Evolutionary conservation across 176 grass and related monocot species (phyloP), one percentile per base, ranked within the genome.

Genomic region (Elymus sibiricus): DNA sequence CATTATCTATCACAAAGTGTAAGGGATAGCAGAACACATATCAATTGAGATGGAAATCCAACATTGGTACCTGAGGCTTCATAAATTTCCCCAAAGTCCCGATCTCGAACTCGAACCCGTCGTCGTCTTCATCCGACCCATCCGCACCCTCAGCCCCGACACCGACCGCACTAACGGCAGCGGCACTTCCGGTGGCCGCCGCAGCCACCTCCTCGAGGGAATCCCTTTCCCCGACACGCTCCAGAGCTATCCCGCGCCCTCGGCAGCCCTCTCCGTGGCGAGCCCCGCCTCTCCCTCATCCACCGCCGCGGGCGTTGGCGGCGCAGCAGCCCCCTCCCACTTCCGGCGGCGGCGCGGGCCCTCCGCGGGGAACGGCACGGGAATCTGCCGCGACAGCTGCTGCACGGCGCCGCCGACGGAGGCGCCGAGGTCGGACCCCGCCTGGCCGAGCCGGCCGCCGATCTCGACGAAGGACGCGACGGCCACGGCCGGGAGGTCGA

Each of bases 391-490:
- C 87, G 87, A 91, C 32, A 98, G 77, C 32, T 95, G 96, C 83
- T 91, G 97, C 47, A 96, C 88, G 21, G 93, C 87, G 40, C 83
- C 90, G 76, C 89, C 89, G 70, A 96, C 78, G 70, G 67, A 91
- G 9, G 86, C 67, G 5, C 93, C 96, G 47, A 98, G 88, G 31
- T 95, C 94, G 31, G 86, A 86, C 0, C 94, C 92, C 2, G 97
- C 97, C 84, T 99, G 94, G 2, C 97, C 97, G 62, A 99, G 85
- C 26, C 97, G 60, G 59, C 80, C 90, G 14, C 97, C 94, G 79
- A 99, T 94, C 86, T 94, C 94, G 14, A 94, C 61, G 74, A 99
- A 79, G 29, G 90, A 90, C 17, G 93, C 87, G 39, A 91, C 77
- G 31, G 89, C 90, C 6, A 68, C 87, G 16, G 91, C 83, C 17